A percentile compares a stretch with the other conserved stretches of the same genome.
These are phyloP conservation scores for Scytalidium lignicola DNA, from an alignment of 2,329 filamentous ascomycete genomes.

Conservation along the genomic window DNA sequence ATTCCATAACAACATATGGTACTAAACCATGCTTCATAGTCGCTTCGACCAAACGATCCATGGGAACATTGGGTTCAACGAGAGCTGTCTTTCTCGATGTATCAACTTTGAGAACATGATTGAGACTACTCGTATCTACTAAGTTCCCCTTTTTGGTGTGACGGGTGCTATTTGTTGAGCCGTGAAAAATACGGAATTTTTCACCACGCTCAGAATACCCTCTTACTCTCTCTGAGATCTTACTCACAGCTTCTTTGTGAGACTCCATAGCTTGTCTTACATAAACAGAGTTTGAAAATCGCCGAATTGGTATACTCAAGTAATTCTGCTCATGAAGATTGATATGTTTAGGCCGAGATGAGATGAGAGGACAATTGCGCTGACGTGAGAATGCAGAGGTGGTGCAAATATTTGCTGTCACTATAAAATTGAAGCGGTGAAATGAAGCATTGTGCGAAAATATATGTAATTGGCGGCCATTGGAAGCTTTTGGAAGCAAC, in stretches of 20 bases:
- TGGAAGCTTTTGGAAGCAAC: not conserved
- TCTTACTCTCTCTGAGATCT: slow-evolving; percentile 36
- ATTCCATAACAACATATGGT: slow-evolving; percentile 64
- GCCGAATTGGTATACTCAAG: not conserved
- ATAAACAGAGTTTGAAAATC: not conserved
- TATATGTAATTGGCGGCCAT: not conserved
- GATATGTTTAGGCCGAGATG: not conserved
- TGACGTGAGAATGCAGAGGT: not conserved
- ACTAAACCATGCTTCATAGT: slow-evolving; percentile 50
- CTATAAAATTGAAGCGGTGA: not conserved
- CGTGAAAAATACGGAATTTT: slow-evolving; percentile 50
- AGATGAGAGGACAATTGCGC: not conserved
- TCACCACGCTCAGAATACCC: slow-evolving; percentile 40
- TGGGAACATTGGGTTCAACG: slow-evolving; percentile 64
- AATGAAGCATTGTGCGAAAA: not conserved
- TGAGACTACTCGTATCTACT: slow-evolving; percentile 43
- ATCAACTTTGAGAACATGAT: slow-evolving; percentile 40
- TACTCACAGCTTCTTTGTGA: slow-evolving; percentile 36
- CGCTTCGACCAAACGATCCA: slow-evolving; percentile 56
- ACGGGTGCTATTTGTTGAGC: slow-evolving; percentile 48
- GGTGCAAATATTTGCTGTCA: not conserved
- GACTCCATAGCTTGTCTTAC: slow-evolving; percentile 11
- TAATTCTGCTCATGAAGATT: not conserved
- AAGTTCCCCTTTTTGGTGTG: slow-evolving; percentile 19
- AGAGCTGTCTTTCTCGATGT: slow-evolving; percentile 36